Base-by-base conservation (phyloP, 1,284 basidiomycete species). In the Anthracocystis panici-leucophaei region DNA sequence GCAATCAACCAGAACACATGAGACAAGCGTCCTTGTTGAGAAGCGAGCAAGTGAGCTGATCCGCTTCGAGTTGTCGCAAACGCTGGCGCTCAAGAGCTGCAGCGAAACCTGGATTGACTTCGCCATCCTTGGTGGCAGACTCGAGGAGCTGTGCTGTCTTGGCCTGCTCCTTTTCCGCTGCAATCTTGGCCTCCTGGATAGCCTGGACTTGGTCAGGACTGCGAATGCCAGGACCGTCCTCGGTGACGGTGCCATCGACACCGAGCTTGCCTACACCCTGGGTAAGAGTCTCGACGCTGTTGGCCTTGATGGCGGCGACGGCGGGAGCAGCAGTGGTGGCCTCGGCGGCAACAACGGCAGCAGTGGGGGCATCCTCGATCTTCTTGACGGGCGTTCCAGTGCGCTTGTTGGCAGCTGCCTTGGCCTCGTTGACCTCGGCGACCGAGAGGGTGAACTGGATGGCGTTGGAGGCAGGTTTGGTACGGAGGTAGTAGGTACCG, bases 361-460 rank as follows among this genome's bases (percentile, higher is more conserved):
- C 52, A 42, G 57, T 31, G 12, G 29, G 31, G 5, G 59, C 42
- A n/a, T 46, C 53, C 42, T 74, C 51, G 42, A 63, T 42, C 54
- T 65, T 57, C 54, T 58, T 51, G 31, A 33, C 53, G 46, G 64
- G 45, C 3, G 46, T 57, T 25, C 60, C 57, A 46, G 42, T 40
- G 52, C 77, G 77, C 71, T 78, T 82, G 59, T 75, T 81, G 57
- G 91, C 92, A 20, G 82, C 82, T 5, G 83, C 84, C 76, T 87
- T 86, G 44, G 91, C 92, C 57, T 90, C 87, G 84, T 93, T 92
- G 73, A 95, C 89, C 59, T 90, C 86, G 91, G 91, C 83, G 42
- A 84, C 84, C 85, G 97, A 95, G 71, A 99, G 91, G 14, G 97
- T 99, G 88, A 99, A 99, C 88, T 99, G 95, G 87, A 97, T 95